phyloP scores from a whole-genome alignment of 148 eudicot species.

The Rhododendron ovatum region DNA sequence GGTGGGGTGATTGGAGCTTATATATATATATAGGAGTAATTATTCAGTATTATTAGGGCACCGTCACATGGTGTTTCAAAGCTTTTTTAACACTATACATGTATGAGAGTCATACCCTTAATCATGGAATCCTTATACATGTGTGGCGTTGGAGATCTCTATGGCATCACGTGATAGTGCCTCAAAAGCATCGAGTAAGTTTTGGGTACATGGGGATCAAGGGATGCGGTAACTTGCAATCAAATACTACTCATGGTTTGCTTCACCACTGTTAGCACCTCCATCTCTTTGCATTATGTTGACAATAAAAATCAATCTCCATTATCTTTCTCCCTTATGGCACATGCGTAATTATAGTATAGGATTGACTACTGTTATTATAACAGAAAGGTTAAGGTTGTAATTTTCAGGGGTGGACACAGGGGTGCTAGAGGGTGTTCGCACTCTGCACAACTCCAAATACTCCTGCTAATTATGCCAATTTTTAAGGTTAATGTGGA shows the following conservation, averaged over 20 bases:
- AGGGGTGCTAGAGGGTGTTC: no score
- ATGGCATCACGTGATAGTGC: not conserved
- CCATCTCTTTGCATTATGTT: not conserved
- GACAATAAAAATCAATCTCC: not conserved
- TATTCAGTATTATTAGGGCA: no score
- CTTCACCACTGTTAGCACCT: not conserved
- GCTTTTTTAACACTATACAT: no score
- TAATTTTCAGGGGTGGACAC: no score
- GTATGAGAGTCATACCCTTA: not conserved
- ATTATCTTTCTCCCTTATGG: not conserved
- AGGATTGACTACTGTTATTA: not conserved
- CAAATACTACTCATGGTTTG: not conserved
- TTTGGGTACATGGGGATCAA: not conserved
- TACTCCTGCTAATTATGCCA: no score
- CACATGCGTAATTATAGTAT: not conserved
- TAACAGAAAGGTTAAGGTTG: not conserved
- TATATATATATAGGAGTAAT: no score
- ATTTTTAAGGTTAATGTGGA: no score
- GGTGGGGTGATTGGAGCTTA: no score
- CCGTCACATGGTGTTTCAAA: fast-evolving
- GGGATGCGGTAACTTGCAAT: not conserved
- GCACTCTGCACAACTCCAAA: no score
- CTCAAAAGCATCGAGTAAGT: no score
- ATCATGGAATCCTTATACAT: no score
- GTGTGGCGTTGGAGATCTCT: not conserved